These are phyloP conservation scores for Cyberlindnera japonica DNA, from an alignment of 805 yeast species.

Conservation along the genomic window DNA sequence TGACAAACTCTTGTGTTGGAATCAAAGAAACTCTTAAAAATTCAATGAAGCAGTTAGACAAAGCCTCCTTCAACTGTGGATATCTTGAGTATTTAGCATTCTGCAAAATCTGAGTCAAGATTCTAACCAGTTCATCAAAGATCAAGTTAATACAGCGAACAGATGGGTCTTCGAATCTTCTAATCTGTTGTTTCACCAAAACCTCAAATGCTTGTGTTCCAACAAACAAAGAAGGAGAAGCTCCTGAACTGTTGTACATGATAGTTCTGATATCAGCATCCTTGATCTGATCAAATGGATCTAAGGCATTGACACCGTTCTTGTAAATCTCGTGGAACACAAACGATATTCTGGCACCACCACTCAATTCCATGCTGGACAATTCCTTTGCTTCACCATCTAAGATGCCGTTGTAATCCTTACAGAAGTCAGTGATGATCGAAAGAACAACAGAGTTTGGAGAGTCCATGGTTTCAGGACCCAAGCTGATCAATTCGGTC, in stretches of 20 bases:
- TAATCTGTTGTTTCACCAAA: conserved; percentile 88
- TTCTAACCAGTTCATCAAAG: conserved; percentile 92
- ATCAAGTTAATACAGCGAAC: conserved; percentile 83
- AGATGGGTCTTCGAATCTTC: conserved; percentile 91
- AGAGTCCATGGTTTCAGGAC: conserved; percentile 86
- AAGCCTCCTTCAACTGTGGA: conserved; percentile 85
- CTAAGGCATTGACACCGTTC: conserved; percentile 86
- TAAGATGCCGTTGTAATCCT: conserved; percentile 84
- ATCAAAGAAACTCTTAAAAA: conserved; percentile 72
- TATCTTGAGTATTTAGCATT: conserved; percentile 84
- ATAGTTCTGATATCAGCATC: conserved; percentile 96
- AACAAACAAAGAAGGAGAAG: conserved; percentile 92
- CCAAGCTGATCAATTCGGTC: conserved; percentile 69
- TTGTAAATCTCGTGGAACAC: conserved; percentile 95
- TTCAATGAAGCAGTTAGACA: conserved; percentile 73
- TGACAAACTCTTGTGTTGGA: conserved; percentile 84
- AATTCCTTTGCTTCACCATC: conserved; percentile 92
- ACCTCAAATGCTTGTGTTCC: conserved; percentile 98
- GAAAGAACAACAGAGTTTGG: conserved; percentile 86
- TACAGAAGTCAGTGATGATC: conserved; percentile 88
- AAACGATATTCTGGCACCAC: conserved; percentile 96
- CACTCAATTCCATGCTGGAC: conserved; percentile 85
- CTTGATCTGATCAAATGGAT: conserved; percentile 94
- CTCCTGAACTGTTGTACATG: conserved; percentile 94
- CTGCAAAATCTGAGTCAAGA: conserved; percentile 69